Evolutionary conservation across 1,284 basidiomycete genomes (phyloP), one percentile per base, ranked within the genome.

Genomic region (Austropuccinia psidii): DNA sequence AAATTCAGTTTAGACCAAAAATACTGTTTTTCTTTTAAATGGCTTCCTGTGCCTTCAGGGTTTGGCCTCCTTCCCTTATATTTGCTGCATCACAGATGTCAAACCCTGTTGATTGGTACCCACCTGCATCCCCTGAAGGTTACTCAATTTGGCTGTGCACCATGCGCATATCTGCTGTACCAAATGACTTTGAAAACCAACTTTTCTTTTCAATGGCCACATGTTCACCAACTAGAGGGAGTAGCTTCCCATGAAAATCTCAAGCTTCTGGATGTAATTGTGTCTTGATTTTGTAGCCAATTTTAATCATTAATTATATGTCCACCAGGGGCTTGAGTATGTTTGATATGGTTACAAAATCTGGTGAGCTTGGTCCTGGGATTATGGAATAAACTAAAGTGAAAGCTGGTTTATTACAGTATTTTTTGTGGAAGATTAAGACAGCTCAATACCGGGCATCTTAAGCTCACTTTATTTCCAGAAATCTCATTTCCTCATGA

Each of bases 1-100:
- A 5, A 24, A 24, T 55, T 68, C 2, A 68, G 65, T 31, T 68
- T 21, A 17, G 65, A 68, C 65, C 65, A 68, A 4, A 0, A 1
- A 57, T 39, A 21, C 50, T 50, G 8, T 29, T 24, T 29, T 55
- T 11, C 37, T 68, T 54, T 19, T 60, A 52, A 17, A 29, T 24
- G 6, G 9, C 17, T 15, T 33, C 19, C 4, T 31, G 15, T 33
- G 21, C 24, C 17, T 17, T 21, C 19, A 19, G 19, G 7, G 50
- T 39, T 27, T 15, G 9, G 13, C 39, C 24, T 7, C 2, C 27
- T 33, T 39, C 33, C 37, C 41, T 19, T 49, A 2, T 13, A 9
- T 27, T 21, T 2, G 50, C n/a, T n/a, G n/a, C 50, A 6, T 1
- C 11, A 1, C 54, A 8, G 0, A 21, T 55, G 3, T 68, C 35